Conservation (phyloP, 371 early-diverging fungal genomes). For the Neoconidiobolus thromboides region DNA sequence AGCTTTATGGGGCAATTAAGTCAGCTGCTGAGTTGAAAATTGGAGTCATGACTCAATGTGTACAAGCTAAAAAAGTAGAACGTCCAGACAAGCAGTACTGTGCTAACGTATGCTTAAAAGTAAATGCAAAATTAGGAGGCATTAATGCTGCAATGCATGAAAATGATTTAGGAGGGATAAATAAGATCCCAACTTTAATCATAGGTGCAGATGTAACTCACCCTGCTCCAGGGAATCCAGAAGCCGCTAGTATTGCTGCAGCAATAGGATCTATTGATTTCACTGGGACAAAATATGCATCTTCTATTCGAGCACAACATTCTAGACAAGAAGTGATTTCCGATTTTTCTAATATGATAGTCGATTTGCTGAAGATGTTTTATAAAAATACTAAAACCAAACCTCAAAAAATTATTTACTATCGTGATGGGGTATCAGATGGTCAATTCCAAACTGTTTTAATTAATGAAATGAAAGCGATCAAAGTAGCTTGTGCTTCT, state of each 20-base stretch:
- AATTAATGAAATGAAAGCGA: conserved; percentile 57
- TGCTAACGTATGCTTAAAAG: conserved; percentile 65
- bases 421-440: conserved; percentile 87
- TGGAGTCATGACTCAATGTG: conserved; percentile 83
- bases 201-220: conserved; percentile 93
- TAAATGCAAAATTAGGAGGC: conserved; percentile 78
- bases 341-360: conserved; percentile 59
- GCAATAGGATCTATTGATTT: conserved; percentile 77
- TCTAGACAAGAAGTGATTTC: conserved; percentile 74
- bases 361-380: conserved; percentile 59
- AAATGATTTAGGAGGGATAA: conserved; percentile 31
- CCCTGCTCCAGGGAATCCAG: conserved; percentile 49
- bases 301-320: conserved; percentile 63
- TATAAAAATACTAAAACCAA: conserved; percentile 47
- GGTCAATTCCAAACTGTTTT: conserved; percentile 71
- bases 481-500: conserved; percentile 48
- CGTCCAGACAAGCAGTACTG: conserved; percentile 44
- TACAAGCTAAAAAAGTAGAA: conserved; percentile 53
- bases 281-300: conserved; percentile 62
- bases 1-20: conserved; percentile 88
- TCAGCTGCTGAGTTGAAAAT: conserved; percentile 76
- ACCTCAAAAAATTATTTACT: conserved; percentile 82
- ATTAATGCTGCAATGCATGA: conserved; percentile 34
- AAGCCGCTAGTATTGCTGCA: conserved; percentile 69
- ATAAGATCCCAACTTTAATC: conserved; percentile 59